Percentiles rank a stretch among this genome's conserved stretches.
Conservation (phyloP, 176 grass and related monocot genomes). For the Bonia amplexicaulis region DNA sequence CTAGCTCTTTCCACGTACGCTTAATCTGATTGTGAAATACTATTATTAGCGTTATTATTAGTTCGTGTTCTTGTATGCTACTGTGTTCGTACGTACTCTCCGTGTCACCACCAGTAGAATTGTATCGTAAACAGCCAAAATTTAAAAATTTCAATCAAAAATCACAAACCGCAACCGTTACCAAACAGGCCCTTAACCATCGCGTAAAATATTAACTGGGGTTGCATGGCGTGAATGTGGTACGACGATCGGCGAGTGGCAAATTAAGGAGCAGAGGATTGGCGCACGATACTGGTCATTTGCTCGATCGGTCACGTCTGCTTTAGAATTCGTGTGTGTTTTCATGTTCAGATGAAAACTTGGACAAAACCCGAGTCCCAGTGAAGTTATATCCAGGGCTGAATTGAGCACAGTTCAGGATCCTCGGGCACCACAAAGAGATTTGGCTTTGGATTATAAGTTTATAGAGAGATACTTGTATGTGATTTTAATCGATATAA, state of each 20-base stretch:
- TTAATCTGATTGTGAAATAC: background rate
- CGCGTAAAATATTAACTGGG: background rate
- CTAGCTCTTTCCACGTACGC: background rate
- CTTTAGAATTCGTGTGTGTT: background rate
- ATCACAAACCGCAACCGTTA: no score
- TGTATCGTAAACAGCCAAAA: no score
- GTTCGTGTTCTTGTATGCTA: background rate
- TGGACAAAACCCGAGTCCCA: no score
- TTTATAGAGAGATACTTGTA: no score
- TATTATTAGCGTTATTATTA: background rate
- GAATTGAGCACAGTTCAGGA: background rate
- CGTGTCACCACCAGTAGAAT: background rate
- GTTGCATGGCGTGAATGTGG: background rate
- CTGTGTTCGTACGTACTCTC: no score
- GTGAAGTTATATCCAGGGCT: background rate
- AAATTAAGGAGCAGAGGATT: no score
- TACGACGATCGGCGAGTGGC: background rate
- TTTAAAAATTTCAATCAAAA: no score
- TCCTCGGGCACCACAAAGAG: background rate
- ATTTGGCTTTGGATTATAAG: no score
- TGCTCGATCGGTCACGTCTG: background rate
- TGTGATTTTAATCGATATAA: no score
- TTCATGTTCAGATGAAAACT: background rate
- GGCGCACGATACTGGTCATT: no score
- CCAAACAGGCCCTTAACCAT: no score